These are phyloP conservation scores for Venturia pyrina DNA, from an alignment of 2,329 filamentous ascomycete genomes.

Conservation along the genomic window DNA sequence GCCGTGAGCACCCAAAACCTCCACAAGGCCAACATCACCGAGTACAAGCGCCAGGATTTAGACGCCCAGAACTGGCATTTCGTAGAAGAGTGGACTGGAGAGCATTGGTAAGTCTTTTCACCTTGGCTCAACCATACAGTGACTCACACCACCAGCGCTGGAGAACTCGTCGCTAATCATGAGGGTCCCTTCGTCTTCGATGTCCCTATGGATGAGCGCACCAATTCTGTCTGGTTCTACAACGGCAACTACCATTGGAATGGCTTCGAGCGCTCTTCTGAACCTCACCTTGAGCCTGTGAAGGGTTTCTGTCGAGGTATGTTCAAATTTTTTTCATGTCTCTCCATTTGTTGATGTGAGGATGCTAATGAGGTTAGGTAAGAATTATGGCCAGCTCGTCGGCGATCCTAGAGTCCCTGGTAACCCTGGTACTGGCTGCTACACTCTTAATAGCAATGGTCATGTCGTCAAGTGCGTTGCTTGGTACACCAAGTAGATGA, in stretches of 20 bases:
- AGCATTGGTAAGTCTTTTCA: background rate
- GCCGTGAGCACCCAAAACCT: background rate
- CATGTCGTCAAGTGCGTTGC: background rate
- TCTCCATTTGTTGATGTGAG: background rate
- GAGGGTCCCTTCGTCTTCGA: conserved; percentile 1
- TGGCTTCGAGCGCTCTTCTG: background rate
- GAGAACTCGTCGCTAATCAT: background rate
- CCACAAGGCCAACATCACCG: background rate
- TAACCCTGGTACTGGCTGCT: background rate
- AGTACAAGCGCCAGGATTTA: background rate
- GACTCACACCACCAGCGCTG: background rate
- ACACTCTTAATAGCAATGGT: background rate
- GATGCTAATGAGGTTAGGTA: background rate
- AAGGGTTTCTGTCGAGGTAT: background rate
- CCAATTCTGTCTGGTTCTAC: background rate
- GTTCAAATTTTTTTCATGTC: background rate
- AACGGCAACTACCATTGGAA: background rate
- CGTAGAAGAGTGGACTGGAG: background rate
- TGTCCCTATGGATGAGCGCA: background rate
- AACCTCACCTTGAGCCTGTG: background rate
- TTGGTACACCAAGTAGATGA: background rate
- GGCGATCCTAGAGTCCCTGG: background rate
- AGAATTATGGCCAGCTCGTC: background rate
- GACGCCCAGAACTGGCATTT: background rate
- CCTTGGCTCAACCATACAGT: background rate